Conservation (phyloP, 2,329 filamentous ascomycete genomes). For the Myotisia sp. region DNA sequence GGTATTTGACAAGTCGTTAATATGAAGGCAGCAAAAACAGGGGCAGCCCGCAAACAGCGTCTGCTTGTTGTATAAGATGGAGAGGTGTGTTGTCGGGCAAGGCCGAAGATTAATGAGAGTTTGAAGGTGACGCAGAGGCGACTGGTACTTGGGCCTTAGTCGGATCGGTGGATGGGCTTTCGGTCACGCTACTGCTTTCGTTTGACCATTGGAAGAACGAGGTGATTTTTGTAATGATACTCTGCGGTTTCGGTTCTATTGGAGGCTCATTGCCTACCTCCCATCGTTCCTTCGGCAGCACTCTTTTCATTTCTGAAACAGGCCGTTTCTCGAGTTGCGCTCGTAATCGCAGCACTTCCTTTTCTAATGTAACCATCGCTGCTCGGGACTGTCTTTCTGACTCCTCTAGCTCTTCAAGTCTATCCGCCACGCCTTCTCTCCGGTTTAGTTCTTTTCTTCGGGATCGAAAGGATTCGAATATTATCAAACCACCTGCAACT, state of each 20-base stretch:
- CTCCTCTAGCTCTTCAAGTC: constrained; percentile 44
- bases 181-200: neutral
- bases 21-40: too few species aligned
- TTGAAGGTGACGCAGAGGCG: too few species aligned
- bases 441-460: constrained; percentile 46
- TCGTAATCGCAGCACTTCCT: constrained; percentile 30
- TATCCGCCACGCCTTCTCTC: constrained; percentile 46
- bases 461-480: constrained; percentile 48
- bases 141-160: neutral
- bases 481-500: constrained; percentile 48
- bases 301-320: constrained; percentile 18
- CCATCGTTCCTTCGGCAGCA: constrained; percentile 30
- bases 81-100: too few species aligned
- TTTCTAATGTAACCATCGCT: constrained; percentile 32
- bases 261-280: constrained; percentile 21
- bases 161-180: too few species aligned
- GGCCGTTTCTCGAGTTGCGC: constrained; percentile 22
- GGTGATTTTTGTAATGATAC: constrained; percentile 5
- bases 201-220: constrained; percentile 5
- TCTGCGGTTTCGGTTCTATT: constrained; percentile 11
- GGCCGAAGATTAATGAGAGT: neutral
- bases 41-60: too few species aligned
- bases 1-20: too few species aligned
- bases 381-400: constrained; percentile 29
- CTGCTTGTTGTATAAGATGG: too few species aligned